Evolutionary conservation across 1,284 basidiomycete genomes (phyloP), one percentile per base, ranked within the genome.

Genomic region (Cutaneotrichosporon daszewskae): DNA sequence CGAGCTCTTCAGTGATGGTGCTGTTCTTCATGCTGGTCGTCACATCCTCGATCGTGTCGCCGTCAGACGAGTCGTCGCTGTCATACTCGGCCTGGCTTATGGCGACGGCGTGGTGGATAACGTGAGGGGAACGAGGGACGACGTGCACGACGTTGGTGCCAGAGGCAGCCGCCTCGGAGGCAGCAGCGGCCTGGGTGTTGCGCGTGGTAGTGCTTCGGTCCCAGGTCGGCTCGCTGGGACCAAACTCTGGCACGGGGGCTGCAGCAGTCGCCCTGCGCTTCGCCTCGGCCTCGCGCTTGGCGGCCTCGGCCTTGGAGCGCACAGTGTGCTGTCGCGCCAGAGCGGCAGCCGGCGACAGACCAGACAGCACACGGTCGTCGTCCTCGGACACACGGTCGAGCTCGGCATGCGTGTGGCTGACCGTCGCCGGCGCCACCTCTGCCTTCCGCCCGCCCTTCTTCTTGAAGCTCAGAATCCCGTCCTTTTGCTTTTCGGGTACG

Each of bases 311-410:
- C 53, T 85, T 85, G 44, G 78, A 71, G 24, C 62, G 53, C 9
- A 74, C 61, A 17, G 89, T 87, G 67, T 96, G 91, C 66, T 91
- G 87, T 33, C 89, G 72, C 1, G 88, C 90, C 12, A 95, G 79
- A 62, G 87, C 85, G 1, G 92, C 94, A 22, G 94, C 92, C 4
- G 92, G 92, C 54, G 86, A 88, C 42, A 97, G 76, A 9, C 89
- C 90, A 35, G 77, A 79, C 66, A 87, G 71, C 38, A 80, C 79
- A 2, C 76, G 71, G 35, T 69, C 66, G 71, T 78, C 55, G 19
- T 60, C 46, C 32, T 52, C 53, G 34, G 36, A 64, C 62, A 79
- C 78, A 32, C 76, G 77, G 57, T 94, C 90, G 51, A 87, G 74
- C 72, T 96, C 90, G 7, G 84, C 90, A 16, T 86, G 84, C 28